Evolutionary conservation across 2,329 filamentous ascomycete genomes (phyloP).

Genomic region (Cladosporium oxysporum): DNA sequence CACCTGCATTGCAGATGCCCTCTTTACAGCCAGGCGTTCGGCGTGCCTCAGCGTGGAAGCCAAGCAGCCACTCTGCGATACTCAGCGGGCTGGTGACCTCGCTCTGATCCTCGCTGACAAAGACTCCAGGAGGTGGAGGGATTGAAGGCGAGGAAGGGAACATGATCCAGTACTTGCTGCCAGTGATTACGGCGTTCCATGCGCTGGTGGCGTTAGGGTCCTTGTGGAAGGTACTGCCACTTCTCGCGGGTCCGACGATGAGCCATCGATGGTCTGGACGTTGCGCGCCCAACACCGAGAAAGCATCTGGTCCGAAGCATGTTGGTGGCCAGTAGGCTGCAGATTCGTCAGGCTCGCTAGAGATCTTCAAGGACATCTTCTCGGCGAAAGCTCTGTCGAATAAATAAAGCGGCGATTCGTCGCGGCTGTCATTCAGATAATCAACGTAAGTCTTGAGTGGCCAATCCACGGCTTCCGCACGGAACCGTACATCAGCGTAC

Average conservation of each 20-base stretch:
- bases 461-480: constrained; percentile 94
- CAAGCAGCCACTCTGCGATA: constrained; percentile 94
- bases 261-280: constrained; percentile 90
- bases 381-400: constrained; percentile 86
- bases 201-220: constrained; percentile 71
- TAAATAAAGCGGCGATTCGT: constrained; percentile 89
- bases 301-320: constrained; percentile 85
- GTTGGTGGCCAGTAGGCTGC: constrained; percentile 75
- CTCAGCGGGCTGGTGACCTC: constrained; percentile 92
- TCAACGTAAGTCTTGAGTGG: constrained; percentile 74
- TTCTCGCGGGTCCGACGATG: constrained; percentile 82
- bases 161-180: constrained; percentile 98
- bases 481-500: constrained; percentile 70
- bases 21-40: constrained; percentile 75
- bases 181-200: constrained; percentile 91
- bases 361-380: constrained; percentile 74
- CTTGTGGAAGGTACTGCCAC: constrained; percentile 94
- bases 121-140: constrained; percentile 81
- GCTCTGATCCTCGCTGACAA: constrained; percentile 82
- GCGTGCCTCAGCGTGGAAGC: constrained; percentile 83
- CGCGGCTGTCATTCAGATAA: constrained; percentile 77
- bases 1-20: constrained; percentile 79
- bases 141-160: constrained; percentile 70
- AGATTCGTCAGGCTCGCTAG: constrained; percentile 38
- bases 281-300: constrained; percentile 73